Base-by-base conservation (phyloP, 352 stramenopile species). In the Phytopythium sindhum region DNA sequence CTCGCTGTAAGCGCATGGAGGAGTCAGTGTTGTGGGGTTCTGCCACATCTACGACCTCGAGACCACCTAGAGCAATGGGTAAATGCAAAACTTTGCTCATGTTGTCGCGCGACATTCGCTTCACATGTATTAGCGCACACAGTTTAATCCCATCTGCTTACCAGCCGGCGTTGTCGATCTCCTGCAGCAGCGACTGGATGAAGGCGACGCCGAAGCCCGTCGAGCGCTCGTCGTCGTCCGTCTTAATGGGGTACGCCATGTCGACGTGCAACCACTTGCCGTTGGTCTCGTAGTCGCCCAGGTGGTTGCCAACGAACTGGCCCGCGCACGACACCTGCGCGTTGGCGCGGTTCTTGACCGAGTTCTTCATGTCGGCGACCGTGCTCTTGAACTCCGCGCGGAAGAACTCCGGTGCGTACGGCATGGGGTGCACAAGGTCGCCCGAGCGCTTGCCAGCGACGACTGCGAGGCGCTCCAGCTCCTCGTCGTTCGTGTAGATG, bases 291-390 rank as follows among this genome's bases (percentile, higher is more conserved):
- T 81, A 90, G 17, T 85, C 78, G 59, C 90, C 84, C 48, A 98
- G 69, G 78, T 99, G 94, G 68, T 93, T 93, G 63, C 87, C 95
- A 64, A 99, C 97, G 65, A 98, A 99, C 72, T 98, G 93, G 26
- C 91, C 94, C 11, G 96, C 94, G 72, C 96, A 98, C 48, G 83
- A 96, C 23, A 90, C 84, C 72, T 98, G 93, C 9, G 81, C 95
- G 74, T 98, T 98, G 28, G 74, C 67, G 42, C 95, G 82, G 74
- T 97, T 93, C 73, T 97, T 97, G 55, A 98, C 95, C 52, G 80
- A 96, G 78, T 99, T 99, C 73, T 99, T 98, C 95, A 98, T 98
- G 72, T 99, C 95, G 5, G 96, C 95, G 24, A 99, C 83, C 21
- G 86, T 79, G 67, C 79, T 95, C 68, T 90, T 91, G 75, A 98